Evolutionary conservation across 2,329 filamentous ascomycete species (phyloP), one percentile per base, ranked within the genome.

Genomic region (Venturia pyrina): DNA sequence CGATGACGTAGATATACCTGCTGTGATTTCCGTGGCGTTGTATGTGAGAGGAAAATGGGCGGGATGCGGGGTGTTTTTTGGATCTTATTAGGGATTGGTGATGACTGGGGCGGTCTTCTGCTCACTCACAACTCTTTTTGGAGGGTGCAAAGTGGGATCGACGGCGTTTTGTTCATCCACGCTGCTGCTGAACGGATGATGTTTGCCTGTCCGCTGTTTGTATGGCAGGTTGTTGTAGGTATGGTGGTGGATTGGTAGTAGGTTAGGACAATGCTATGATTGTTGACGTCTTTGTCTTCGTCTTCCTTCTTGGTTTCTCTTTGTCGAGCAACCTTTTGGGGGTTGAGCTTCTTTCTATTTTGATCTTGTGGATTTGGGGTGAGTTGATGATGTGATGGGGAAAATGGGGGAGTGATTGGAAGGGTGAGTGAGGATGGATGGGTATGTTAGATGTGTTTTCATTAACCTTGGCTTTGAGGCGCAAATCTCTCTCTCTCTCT

Each of bases 51-150:
- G 24, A 56, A 59, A 59, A 59, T 40, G 53, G 53, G 28, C 5
- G 28, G 28, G 17, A 37, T 37, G 17, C 4, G 53, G 53, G 28
- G 53, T n/a, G 28, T 19, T 37, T 37, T 37, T 59, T 59, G 53
- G 53, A 59, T 59, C 19, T 59, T 59, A n/a, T 59, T 59, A 59
- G 53, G 53, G 32, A 37, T 56, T 59, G 53, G 28, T 59, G 28
- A 59, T 59, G 53, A 59, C 32, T 37, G 15, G 32, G 53, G 53
- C 53, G 53, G 28, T 37, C 53, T 59, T 59, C 32, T 59, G 53
- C 32, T 59, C 53, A 37, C 21, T 28, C 48, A 34, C 19, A 37
- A 34, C 17, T 37, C 17, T 59, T 59, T 28, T 28, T 53, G 48
- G 48, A 24, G 13, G 48, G 11, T 59, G 53, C 11, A 4, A 6